Evolutionary conservation across 176 grass and related monocot genomes (phyloP).

Genomic region (Poa annua): DNA sequence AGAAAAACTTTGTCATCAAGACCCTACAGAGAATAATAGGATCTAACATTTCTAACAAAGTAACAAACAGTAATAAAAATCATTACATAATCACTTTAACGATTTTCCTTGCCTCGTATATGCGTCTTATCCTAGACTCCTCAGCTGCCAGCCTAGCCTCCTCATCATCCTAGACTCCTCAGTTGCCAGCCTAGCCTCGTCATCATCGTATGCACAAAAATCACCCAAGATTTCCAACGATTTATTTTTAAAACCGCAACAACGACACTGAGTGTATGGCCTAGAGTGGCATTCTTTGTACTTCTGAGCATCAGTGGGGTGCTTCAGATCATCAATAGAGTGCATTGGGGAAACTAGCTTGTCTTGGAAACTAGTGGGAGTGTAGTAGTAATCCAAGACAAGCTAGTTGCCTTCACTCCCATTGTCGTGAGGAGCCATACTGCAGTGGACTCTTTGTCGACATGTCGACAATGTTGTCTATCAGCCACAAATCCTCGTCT

Average conservation of each 20-base stretch:
- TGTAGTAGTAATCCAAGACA: too few relatives aligned
- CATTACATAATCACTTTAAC: neutral
- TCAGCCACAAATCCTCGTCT: too few relatives aligned
- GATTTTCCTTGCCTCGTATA: neutral
- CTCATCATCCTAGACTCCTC: too few relatives aligned
- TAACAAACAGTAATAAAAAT: neutral
- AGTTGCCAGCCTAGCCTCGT: too few relatives aligned
- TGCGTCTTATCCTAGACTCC: neutral
- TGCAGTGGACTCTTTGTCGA: too few relatives aligned
- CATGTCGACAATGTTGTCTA: too few relatives aligned
- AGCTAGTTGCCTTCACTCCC: too few relatives aligned
- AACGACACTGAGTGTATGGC: neutral
- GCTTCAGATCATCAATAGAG: slow-evolving; percentile 24
- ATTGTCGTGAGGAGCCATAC: too few relatives aligned
- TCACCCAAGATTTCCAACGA: neutral
- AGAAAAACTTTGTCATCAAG: neutral
- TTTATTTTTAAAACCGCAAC: neutral
- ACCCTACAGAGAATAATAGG: neutral
- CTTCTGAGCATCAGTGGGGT: neutral
- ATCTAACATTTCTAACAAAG: slow-evolving; percentile 8
- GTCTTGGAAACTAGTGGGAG: too few relatives aligned
- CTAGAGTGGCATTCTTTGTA: neutral
- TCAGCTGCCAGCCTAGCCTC: neutral
- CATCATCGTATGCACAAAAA: neutral
- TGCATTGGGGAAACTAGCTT: too few relatives aligned